Evolutionary conservation across 306 rosid genomes (phyloP).

Genomic region (Castanea sativa): DNA sequence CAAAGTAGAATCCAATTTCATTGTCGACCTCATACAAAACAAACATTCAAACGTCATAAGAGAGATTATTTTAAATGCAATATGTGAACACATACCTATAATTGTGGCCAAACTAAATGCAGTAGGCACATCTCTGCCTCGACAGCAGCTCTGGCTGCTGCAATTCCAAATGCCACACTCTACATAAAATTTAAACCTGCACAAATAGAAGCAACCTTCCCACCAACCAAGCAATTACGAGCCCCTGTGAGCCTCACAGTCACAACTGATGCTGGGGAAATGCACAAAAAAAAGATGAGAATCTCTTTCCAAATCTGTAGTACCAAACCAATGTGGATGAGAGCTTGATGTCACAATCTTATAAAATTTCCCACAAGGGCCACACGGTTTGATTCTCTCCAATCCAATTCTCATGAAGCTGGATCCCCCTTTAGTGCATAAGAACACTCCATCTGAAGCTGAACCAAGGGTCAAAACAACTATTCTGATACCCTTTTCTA

Average conservation of each 20-base stretch:
- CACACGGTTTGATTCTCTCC: constrained; percentile 21
- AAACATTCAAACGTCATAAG: neutral
- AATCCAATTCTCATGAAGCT: constrained; percentile 31
- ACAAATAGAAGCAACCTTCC: constrained; percentile 47
- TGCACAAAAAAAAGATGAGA: too few species aligned
- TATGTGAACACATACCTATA: constrained; percentile 44
- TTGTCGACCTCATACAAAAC: neutral
- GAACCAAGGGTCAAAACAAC: constrained; percentile 72
- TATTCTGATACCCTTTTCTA: constrained; percentile 69
- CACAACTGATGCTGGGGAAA: too few species aligned
- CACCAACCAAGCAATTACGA: too few species aligned
- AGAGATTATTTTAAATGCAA: neutral
- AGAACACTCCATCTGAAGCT: constrained; percentile 49
- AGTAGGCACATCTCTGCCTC: constrained; percentile 74
- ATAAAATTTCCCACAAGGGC: constrained; percentile 37
- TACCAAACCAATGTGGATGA: too few species aligned
- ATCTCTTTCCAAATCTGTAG: too few species aligned
- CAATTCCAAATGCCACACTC: constrained; percentile 85
- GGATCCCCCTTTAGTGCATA: constrained; percentile 64
- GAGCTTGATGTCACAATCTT: constrained; percentile 37
- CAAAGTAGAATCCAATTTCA: neutral
- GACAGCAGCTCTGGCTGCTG: constrained; percentile 77
- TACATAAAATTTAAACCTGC: constrained; percentile 76
- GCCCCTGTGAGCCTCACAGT: too few species aligned
- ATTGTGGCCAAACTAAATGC: constrained; percentile 48